Percentiles rank a stretch among this genome's conserved stretches.
These are phyloP conservation scores for Cairneyella variabilis DNA, from an alignment of 495 filamentous ascomycete species.

Conservation along the genomic window DNA sequence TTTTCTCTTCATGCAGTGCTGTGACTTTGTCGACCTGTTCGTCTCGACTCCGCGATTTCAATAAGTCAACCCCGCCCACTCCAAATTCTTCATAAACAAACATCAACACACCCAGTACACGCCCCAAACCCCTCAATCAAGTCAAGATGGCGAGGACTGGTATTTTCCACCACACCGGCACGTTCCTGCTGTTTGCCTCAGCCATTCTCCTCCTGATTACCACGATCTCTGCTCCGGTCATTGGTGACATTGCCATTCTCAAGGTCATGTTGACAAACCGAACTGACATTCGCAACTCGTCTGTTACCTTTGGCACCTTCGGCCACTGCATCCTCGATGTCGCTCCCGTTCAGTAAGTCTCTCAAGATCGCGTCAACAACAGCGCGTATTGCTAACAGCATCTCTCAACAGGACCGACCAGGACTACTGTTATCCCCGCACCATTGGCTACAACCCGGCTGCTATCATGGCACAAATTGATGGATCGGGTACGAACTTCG, in stretches of 20 bases:
- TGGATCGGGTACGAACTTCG: slow-evolving; percentile 34
- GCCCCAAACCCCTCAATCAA: neutral
- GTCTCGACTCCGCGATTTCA: too few species aligned
- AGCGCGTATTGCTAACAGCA: neutral
- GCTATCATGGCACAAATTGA: slow-evolving; percentile 35
- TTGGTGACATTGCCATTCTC: slow-evolving; percentile 46
- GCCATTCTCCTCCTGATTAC: slow-evolving; percentile 53
- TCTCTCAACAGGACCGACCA: slow-evolving; percentile 29
- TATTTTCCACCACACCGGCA: slow-evolving; percentile 55
- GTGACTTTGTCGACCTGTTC: too few species aligned
- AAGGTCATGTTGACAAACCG: slow-evolving; percentile 41
- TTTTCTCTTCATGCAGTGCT: too few species aligned
- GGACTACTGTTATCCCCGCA: slow-evolving; percentile 39
- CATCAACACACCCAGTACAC: neutral
- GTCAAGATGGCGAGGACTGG: slow-evolving; percentile 33
- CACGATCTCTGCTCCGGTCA: slow-evolving; percentile 54
- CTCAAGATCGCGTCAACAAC: too few species aligned
- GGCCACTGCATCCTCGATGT: slow-evolving; percentile 48
- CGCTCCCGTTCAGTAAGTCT: slow-evolving; percentile 14
- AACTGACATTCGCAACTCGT: slow-evolving; percentile 15
- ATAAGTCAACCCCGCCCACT: neutral
- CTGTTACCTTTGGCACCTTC: slow-evolving; percentile 53
- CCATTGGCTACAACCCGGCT: slow-evolving; percentile 51
- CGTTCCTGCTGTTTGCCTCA: slow-evolving; percentile 52
- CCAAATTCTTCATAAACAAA: neutral